Percentiles rank a stretch among this genome's conserved stretches.
Evolutionary conservation across 345 rosid genomes (phyloP).

Genomic region (Syzygium aqueum): DNA sequence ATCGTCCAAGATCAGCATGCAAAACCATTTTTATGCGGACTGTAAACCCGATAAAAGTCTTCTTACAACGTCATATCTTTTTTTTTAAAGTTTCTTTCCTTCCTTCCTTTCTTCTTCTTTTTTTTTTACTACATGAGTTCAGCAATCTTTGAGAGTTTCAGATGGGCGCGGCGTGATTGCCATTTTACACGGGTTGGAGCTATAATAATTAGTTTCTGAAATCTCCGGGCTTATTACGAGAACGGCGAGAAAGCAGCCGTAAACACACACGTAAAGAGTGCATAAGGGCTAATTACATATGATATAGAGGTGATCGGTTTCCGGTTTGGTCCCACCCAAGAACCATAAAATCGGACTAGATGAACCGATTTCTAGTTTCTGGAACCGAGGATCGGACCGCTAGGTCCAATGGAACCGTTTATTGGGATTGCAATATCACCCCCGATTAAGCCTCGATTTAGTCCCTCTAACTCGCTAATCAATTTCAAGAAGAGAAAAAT

Average conservation of each 20-base stretch:
- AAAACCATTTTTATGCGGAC: no score
- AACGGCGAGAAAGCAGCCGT: no score
- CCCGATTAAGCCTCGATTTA: neutral
- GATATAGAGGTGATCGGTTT: rapidly evolving
- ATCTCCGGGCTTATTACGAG: no score
- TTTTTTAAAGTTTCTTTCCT: no score
- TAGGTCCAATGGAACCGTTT: neutral
- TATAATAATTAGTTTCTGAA: rapidly evolving
- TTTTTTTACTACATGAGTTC: neutral
- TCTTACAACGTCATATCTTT: no score
- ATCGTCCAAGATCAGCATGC: neutral
- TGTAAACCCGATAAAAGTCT: no score
- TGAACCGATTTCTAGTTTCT: no score
- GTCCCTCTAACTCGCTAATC: rapidly evolving
- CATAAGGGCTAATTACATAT: no score
- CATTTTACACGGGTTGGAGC: neutral
- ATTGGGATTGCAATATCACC: neutral
- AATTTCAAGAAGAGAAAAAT: neutral
- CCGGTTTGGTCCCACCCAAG: no score
- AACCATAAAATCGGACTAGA: no score
- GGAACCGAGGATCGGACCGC: neutral
- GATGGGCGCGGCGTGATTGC: rapidly evolving
- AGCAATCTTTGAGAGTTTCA: neutral
- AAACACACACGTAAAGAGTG: no score
- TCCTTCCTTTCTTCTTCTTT: no score